phyloP scores from a whole-genome alignment of 2,329 filamentous ascomycete genomes.

The Elsinoe australis region DNA sequence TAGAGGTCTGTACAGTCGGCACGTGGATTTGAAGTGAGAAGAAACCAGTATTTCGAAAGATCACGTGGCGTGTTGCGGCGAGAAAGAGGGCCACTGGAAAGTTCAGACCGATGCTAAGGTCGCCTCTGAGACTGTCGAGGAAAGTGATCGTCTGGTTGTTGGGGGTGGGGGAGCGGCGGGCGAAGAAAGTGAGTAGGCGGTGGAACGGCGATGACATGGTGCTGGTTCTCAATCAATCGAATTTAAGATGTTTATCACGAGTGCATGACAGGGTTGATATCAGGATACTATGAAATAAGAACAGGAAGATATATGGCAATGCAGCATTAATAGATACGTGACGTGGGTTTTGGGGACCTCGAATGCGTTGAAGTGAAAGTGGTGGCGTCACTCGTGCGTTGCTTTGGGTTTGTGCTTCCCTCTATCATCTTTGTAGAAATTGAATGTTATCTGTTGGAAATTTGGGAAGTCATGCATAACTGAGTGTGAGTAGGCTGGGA shows the following conservation, averaged over 20 bases:
- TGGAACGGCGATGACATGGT: slow-evolving; percentile 26
- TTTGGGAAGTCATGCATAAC: too few species aligned
- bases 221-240: too few species aligned
- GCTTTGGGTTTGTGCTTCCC: too few species aligned
- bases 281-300: background rate
- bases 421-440: too few species aligned
- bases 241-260: background rate
- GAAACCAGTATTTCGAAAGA: slow-evolving; percentile 28
- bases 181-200: slow-evolving; percentile 33
- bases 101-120: slow-evolving; percentile 33
- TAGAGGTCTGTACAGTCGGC: slow-evolving; percentile 26
- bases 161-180: slow-evolving; percentile 26
- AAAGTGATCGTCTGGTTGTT: slow-evolving; percentile 31
- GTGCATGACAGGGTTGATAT: background rate
- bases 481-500: too few species aligned
- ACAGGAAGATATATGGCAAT: background rate
- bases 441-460: too few species aligned
- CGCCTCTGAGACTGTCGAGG: slow-evolving; percentile 30
- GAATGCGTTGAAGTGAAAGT: background rate
- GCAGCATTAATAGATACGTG: too few species aligned
- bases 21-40: slow-evolving; percentile 31
- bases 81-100: slow-evolving; percentile 31
- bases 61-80: slow-evolving; percentile 29
- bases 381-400: slow-evolving; percentile 15
- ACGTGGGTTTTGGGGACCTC: background rate